Conservation (phyloP, 805 yeast species). For the Metschnikowia bowlesiae region DNA sequence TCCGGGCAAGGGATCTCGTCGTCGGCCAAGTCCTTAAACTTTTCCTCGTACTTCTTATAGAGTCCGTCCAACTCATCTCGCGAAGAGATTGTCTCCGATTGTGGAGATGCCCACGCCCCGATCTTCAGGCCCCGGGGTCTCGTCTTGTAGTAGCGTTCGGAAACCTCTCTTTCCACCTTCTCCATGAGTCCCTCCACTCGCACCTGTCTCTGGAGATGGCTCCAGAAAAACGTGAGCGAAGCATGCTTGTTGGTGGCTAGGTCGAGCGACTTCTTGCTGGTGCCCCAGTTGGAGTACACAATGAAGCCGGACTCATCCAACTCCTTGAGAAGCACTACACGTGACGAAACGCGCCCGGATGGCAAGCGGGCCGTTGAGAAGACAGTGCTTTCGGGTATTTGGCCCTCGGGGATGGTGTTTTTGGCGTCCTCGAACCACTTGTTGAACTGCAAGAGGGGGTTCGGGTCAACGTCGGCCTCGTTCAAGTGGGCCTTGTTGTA, state of each 20-base stretch:
- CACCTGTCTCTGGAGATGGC: slow-evolving; percentile 83
- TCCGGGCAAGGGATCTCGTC: slow-evolving; percentile 85
- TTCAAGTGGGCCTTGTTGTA: slow-evolving; percentile 65
- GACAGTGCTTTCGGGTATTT: slow-evolving; percentile 76
- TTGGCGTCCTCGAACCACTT: slow-evolving; percentile 81
- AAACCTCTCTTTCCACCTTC: slow-evolving; percentile 65
- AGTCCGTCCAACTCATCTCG: slow-evolving; percentile 61
- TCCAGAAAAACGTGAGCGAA: slow-evolving; percentile 89
- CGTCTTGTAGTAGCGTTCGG: slow-evolving; percentile 73
- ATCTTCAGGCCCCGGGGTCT: slow-evolving; percentile 91
- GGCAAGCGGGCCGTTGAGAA: slow-evolving; percentile 89
- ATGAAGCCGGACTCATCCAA: slow-evolving; percentile 81
- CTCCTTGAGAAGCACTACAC: slow-evolving; percentile 85
- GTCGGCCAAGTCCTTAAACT: slow-evolving; percentile 53
- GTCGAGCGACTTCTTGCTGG: slow-evolving; percentile 77
- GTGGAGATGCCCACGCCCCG: slow-evolving; percentile 98
- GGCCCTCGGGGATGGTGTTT: slow-evolving; percentile 44
- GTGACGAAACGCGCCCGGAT: slow-evolving; percentile 81
- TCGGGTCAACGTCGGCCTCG: slow-evolving; percentile 46
- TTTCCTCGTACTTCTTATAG: slow-evolving; percentile 44
- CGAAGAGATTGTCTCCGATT: slow-evolving; percentile 54
- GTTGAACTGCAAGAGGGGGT: slow-evolving; percentile 76
- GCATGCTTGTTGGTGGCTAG: slow-evolving; percentile 70
- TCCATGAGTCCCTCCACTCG: slow-evolving; percentile 86
- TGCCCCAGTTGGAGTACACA: slow-evolving; percentile 87